Base-by-base conservation (phyloP, 192 early-diverging fungal species). In the Backusella luteola region DNA sequence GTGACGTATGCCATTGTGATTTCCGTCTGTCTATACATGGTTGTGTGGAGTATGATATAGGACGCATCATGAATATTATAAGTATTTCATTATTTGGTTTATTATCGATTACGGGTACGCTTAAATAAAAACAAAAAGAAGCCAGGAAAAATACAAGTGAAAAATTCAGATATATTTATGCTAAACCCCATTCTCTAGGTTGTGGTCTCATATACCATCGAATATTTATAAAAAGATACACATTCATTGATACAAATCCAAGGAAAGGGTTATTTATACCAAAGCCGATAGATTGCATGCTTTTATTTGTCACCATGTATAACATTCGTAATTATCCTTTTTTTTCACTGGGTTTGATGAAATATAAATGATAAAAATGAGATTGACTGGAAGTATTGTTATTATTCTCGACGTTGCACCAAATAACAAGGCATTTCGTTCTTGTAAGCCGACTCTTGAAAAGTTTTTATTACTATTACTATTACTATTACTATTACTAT, bases 391-490 rank as follows among this genome's bases (percentile, higher is more conserved):
- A 26, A 73, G 73, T 34, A 32, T 79, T 19, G 23, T 75, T 19
- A 23, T 79, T 19, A 73, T 79, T 12, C 17, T 53, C 21, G 78
- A 75, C n/a, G 35, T 38, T 66, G 73, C 71, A 7, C 78, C 78
- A 8, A 19, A 4, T n/a, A 52, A 79, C 19, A 49, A 75, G 49
- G 44, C 71, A 5, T 21, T 63, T 26, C 67, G 78, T 8, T 74
- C 78, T 12, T 79, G 75, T 76, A 70, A 69, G 26, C 26, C 26
- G 26, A 26, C 0, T 26, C 26, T 0, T 26, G 26, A 26, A 26
- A 26, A 26, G 26, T 26, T 26, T 29, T 29, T 29, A 29, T 29
- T 29, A 29, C 29, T 29, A 29, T 29, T 29, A 29, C 29, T 1
- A 29, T 29, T 29, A 26, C 26, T 26, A 26, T 26, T 26, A 26